Percentiles rank a stretch among this genome's conserved stretches.
Conservation (phyloP, 2,329 filamentous ascomycete genomes). For the Blastomyces parvus region DNA sequence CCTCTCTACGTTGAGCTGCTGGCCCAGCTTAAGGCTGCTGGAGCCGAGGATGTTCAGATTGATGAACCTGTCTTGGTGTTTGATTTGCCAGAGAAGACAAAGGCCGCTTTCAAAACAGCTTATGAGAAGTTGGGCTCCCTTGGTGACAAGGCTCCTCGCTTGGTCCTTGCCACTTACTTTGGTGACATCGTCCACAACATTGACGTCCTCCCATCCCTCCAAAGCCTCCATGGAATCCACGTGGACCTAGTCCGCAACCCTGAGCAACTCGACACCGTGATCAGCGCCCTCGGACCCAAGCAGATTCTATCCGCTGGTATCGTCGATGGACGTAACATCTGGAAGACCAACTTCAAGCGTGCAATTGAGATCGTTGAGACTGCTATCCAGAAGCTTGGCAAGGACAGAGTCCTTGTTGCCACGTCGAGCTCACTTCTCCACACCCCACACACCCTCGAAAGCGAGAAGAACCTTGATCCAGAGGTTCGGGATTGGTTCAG, state of each 20-base stretch:
- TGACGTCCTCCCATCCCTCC: constrained; percentile 66
- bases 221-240: constrained; percentile 74
- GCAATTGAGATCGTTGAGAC: constrained; percentile 85
- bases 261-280: constrained; percentile 84
- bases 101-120: constrained; percentile 94
- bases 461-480: constrained; percentile 93
- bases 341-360: constrained; percentile 98
- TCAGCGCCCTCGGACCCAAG: constrained; percentile 72
- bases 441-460: constrained; percentile 93
- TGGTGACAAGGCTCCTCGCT: constrained; percentile 71
- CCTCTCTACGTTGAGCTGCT: constrained; percentile 93
- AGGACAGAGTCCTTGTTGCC: constrained; percentile 93
- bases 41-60: constrained; percentile 94
- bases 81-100: constrained; percentile 79
- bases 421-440: constrained; percentile 97
- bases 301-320: constrained; percentile 92
- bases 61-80: constrained; percentile 97
- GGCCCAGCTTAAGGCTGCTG: constrained; percentile 85
- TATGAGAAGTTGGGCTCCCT: constrained; percentile 74
- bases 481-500: constrained; percentile 98
- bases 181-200: constrained; percentile 99
- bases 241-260: constrained; percentile 96
- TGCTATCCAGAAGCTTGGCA: constrained; percentile 89
- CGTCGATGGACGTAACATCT: constrained; percentile 98
- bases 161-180: constrained; percentile 95